phyloP scores from a whole-genome alignment of 2,329 filamentous ascomycete genomes.

The Colletotrichum musicola region DNA sequence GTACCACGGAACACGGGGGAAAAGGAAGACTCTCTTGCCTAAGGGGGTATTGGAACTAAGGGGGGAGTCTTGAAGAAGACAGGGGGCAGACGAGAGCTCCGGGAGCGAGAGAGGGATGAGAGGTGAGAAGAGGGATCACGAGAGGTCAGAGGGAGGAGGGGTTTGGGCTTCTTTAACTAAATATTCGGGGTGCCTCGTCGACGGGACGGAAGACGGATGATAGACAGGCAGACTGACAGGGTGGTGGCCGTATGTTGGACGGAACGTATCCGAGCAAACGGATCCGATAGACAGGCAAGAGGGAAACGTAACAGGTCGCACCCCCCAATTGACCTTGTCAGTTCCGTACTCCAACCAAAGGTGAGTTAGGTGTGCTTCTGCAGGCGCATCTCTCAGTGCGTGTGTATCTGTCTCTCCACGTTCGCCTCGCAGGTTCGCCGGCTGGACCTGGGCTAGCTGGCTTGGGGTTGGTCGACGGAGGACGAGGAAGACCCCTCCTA shows the following conservation, averaged over 20 bases:
- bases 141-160: neutral
- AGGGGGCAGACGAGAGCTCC: slow-evolving; percentile 21
- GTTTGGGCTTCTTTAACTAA: slow-evolving; percentile 34
- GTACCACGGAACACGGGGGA: slow-evolving; percentile 3
- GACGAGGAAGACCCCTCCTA: too few species aligned
- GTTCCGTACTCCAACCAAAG: neutral
- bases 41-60: neutral
- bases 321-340: slow-evolving; percentile 12
- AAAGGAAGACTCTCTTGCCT: slow-evolving; percentile 9
- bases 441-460: slow-evolving; percentile 31
- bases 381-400: neutral
- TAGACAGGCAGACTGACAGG: slow-evolving; percentile 8
- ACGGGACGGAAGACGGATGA: slow-evolving; percentile 12
- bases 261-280: neutral
- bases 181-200: slow-evolving; percentile 19
- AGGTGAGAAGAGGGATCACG: slow-evolving; percentile 1
- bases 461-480: slow-evolving; percentile 25
- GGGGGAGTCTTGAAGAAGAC: neutral
- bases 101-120: slow-evolving; percentile 29
- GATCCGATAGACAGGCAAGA: neutral
- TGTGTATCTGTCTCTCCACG: neutral
- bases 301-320: slow-evolving; percentile 10
- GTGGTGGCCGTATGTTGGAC: slow-evolving; percentile 29
- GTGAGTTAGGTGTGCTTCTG: neutral
- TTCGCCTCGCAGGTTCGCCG: slow-evolving; percentile 26